phyloP scores from a whole-genome alignment of 768 basidiomycete species.

The Suillus lakei region DNA sequence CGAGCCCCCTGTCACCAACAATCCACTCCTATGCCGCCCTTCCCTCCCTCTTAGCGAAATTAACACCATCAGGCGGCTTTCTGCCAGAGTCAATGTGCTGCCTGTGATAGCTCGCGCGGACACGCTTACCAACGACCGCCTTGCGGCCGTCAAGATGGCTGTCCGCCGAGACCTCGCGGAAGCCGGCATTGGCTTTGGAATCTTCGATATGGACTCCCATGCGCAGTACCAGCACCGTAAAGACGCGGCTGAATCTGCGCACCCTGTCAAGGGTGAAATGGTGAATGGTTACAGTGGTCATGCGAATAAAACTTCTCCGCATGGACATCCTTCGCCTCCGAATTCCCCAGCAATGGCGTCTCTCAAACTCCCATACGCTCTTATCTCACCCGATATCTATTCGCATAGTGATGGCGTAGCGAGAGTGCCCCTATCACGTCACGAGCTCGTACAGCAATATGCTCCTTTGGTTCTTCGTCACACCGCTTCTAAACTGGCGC shows the following conservation, averaged over 20 bases:
- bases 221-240: slow-evolving; percentile 49
- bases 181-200: slow-evolving; percentile 87
- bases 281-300: slow-evolving; percentile 55
- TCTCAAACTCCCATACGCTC: slow-evolving; percentile 78
- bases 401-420: slow-evolving; percentile 83
- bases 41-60: slow-evolving; percentile 75
- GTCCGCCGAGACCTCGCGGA: slow-evolving; percentile 82
- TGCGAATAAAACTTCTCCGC: slow-evolving; percentile 55
- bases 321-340: slow-evolving; percentile 63
- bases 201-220: slow-evolving; percentile 78
- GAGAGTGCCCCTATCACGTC: slow-evolving; percentile 59
- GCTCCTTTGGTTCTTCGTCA: slow-evolving; percentile 57
- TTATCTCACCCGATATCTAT: slow-evolving; percentile 83
- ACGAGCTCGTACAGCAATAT: slow-evolving; percentile 78
- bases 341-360: slow-evolving; percentile 66
- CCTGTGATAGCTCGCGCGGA: slow-evolving; percentile 86
- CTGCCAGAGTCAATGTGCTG: slow-evolving; percentile 84
- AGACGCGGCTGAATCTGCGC: slow-evolving; percentile 47
- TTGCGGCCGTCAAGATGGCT: slow-evolving; percentile 78
- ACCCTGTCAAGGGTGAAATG: slow-evolving; percentile 53
- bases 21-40: slow-evolving; percentile 69
- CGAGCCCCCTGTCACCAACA: slow-evolving; percentile 77
- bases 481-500: slow-evolving; percentile 49
- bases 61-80: slow-evolving; percentile 76
- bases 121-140: slow-evolving; percentile 79